Evolutionary conservation across 2,329 filamentous ascomycete species (phyloP).

Genomic region (Pestalotiopsis sp.): DNA sequence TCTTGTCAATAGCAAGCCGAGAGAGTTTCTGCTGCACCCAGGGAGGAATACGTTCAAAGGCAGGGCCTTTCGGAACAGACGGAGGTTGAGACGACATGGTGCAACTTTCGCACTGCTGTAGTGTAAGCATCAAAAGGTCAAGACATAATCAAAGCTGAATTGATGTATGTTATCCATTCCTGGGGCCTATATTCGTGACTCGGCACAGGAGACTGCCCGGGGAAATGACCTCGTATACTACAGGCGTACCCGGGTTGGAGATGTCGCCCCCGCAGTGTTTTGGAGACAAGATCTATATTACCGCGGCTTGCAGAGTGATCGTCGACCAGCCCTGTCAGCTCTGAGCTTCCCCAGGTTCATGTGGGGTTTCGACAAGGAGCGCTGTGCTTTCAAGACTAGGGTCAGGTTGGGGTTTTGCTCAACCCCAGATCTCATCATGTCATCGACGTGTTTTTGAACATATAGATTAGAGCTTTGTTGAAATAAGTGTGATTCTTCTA

Average conservation of each 20-base stretch:
- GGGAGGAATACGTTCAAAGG: slow-evolving; percentile 27
- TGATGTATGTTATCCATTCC: too few species aligned
- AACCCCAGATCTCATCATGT: too few species aligned
- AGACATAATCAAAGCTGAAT: too few species aligned
- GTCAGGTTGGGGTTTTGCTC: too few species aligned
- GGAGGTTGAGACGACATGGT: not conserved
- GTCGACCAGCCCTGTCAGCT: not conserved
- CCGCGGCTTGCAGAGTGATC: not conserved
- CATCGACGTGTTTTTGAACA: too few species aligned
- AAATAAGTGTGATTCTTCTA: too few species aligned
- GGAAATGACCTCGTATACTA: not conserved
- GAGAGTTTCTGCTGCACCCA: slow-evolving; percentile 27
- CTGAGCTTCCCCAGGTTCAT: not conserved
- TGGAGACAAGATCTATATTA: not conserved
- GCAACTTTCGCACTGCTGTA: not conserved
- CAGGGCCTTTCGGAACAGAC: slow-evolving; percentile 22
- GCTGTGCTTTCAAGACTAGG: not conserved
- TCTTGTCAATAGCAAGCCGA: slow-evolving; percentile 39
- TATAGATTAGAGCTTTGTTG: too few species aligned
- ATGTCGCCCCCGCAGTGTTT: not conserved
- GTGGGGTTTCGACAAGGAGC: not conserved
- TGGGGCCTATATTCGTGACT: too few species aligned
- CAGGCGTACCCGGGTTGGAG: not conserved
- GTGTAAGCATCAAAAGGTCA: too few species aligned
- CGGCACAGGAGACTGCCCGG: not conserved